A percentile compares a stretch with the other conserved stretches of the same genome.
phyloP scores from a whole-genome alignment of 2,329 filamentous ascomycete species.

The Aspergillus udagawae region DNA sequence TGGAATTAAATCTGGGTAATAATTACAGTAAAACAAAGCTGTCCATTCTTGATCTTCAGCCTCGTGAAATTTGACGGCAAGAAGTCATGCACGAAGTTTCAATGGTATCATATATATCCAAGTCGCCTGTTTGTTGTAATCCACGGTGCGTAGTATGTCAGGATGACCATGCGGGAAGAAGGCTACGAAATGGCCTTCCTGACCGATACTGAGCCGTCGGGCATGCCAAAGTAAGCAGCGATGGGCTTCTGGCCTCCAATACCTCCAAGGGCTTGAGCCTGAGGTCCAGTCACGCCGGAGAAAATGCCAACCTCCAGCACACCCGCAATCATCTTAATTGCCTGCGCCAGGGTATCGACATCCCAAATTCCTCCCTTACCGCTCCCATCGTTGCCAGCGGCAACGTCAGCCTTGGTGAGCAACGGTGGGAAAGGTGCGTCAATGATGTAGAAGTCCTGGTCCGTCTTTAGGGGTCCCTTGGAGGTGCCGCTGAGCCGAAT shows the following conservation, averaged over 20 bases:
- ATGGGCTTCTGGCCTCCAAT: constrained; percentile 83
- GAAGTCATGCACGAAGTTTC: background rate
- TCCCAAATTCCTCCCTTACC: constrained; percentile 71
- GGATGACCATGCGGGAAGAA: background rate
- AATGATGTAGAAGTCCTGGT: constrained; percentile 84
- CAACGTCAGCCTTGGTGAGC: constrained; percentile 58
- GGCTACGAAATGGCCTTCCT: constrained; percentile 34
- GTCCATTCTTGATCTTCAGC: background rate
- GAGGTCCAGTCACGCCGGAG: constrained; percentile 70
- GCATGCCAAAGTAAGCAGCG: constrained; percentile 91
- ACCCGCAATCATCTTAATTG: constrained; percentile 76
- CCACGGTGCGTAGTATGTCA: background rate
- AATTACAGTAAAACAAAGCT: background rate
- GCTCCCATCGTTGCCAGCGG: constrained; percentile 46
- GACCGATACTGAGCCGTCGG: constrained; percentile 65
- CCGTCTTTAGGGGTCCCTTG: constrained; percentile 79
- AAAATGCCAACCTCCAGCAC: constrained; percentile 93
- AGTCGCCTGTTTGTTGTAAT: background rate
- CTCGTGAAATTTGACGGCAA: background rate
- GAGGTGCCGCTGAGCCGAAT: constrained; percentile 69
- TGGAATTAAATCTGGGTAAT: background rate
- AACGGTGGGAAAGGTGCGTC: constrained; percentile 84
- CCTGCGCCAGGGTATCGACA: constrained; percentile 67
- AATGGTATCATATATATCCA: constrained; percentile 16
- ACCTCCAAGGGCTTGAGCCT: constrained; percentile 59